Conservation (phyloP, 441 rosid species). For the Croton laevigatus region DNA sequence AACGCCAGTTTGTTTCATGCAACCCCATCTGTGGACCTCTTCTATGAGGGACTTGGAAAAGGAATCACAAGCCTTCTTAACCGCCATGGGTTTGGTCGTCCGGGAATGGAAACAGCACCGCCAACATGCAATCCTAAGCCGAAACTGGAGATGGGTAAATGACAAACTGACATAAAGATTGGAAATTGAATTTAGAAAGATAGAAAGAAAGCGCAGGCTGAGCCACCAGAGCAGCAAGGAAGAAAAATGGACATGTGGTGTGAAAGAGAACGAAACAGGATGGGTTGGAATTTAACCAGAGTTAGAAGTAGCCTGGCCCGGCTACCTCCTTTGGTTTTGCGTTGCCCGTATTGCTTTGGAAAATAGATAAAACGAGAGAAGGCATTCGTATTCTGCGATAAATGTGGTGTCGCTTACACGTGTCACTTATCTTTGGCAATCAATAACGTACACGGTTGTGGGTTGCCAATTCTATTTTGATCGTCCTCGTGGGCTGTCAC, state of each 20-base stretch:
- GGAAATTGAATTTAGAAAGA: background rate
- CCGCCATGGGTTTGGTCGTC: conserved; percentile 44
- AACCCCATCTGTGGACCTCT: conserved; percentile 76
- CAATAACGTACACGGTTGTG: no score
- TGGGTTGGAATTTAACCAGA: conserved; percentile 1
- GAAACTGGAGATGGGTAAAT: background rate
- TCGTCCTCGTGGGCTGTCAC: no score
- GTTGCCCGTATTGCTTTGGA: no score
- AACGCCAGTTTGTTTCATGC: conserved; percentile 93
- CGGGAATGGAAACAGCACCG: background rate
- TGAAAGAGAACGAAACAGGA: no score
- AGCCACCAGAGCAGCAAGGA: background rate
- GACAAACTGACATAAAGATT: background rate
- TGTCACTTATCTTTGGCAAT: no score
- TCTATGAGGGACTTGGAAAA: conserved; percentile 60
- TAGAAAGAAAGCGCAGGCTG: background rate
- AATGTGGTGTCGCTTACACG: background rate
- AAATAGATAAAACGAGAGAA: background rate
- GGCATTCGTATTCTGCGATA: background rate
- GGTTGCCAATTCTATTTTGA: no score
- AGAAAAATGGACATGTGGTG: background rate
- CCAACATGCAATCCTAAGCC: background rate
- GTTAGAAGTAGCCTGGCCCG: background rate
- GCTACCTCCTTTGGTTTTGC: no score
- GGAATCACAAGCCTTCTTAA: conserved; percentile 53